These are phyloP conservation scores for Stephania japonica DNA, from an alignment of 164 flowering plant genomes.

Conservation along the genomic window DNA sequence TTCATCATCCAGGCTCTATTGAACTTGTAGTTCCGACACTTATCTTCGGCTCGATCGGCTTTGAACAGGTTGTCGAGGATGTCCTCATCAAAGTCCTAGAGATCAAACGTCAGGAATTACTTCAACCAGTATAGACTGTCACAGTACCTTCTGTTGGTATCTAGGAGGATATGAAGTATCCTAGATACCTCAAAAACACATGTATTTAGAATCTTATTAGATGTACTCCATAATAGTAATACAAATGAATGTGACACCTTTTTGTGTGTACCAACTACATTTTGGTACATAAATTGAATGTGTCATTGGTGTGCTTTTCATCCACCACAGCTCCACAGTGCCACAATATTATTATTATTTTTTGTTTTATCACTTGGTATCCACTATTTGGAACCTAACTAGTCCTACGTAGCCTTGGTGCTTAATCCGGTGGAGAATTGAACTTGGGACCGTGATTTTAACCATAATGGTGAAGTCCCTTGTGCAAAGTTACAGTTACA, in stretches of 20 bases:
- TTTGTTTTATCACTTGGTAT: too few species aligned
- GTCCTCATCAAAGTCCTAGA: constrained; percentile 68
- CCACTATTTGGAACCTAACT: too few species aligned
- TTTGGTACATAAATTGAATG: too few species aligned
- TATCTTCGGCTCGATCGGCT: not conserved
- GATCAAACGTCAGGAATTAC: constrained; percentile 64
- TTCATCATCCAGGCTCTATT: not conserved
- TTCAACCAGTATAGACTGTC: constrained; percentile 41
- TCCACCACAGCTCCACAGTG: too few species aligned
- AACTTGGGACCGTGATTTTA: too few species aligned
- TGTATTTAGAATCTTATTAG: not conserved
- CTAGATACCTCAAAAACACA: not conserved
- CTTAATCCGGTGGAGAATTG: too few species aligned
- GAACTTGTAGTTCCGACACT: not conserved
- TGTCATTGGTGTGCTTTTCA: too few species aligned
- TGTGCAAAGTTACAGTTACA: too few species aligned
- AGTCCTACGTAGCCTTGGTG: too few species aligned
- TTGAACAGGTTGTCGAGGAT: constrained; percentile 79
- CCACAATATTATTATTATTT: too few species aligned
- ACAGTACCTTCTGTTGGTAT: not conserved
- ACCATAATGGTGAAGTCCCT: too few species aligned
- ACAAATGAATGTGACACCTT: not conserved
- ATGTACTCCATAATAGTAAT: not conserved
- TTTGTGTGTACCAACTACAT: too few species aligned
- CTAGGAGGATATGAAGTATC: not conserved